Percentiles rank a stretch among this genome's conserved stretches.
Conservation (phyloP, 225 moss, liverwort and hornwort species). For the Pseudisothecium myosuroides region DNA sequence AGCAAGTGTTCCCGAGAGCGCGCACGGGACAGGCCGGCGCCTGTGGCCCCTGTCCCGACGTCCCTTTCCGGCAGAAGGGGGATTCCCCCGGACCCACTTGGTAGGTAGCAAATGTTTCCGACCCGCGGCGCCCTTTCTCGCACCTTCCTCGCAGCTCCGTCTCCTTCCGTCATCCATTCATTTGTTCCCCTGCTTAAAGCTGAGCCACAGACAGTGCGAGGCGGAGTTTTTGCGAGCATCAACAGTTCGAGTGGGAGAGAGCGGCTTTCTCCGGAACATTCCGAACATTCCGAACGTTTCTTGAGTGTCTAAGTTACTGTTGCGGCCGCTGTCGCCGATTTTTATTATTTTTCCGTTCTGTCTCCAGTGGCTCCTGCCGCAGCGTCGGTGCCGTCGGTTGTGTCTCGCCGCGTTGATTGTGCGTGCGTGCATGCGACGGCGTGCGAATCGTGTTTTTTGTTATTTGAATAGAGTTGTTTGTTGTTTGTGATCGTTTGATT, state of each 20-base stretch:
- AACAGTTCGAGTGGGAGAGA: neutral
- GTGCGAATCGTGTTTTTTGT: neutral
- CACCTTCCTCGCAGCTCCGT: neutral
- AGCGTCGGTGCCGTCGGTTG: neutral
- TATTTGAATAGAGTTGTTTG: neutral
- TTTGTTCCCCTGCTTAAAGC: neutral
- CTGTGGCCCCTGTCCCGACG: neutral
- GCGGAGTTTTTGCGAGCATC: neutral
- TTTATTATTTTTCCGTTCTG: too few species aligned
- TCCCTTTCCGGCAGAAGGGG: neutral
- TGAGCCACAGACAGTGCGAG: neutral
- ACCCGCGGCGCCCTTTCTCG: neutral
- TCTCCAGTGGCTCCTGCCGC: too few species aligned
- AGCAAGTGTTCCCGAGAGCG: neutral
- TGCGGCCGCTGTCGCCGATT: neutral
- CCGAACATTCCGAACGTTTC: neutral
- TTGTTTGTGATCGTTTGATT: neutral
- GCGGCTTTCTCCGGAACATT: neutral
- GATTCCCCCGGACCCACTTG: neutral
- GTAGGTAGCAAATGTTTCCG: neutral
- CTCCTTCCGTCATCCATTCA: neutral
- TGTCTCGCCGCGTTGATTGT: neutral
- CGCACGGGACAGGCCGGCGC: neutral
- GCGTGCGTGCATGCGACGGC: neutral
- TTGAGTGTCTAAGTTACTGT: too few species aligned